Evolutionary conservation across 2,329 filamentous ascomycete species (phyloP), one percentile per base, ranked within the genome.

Genomic region (Helicocarpus griseus): DNA sequence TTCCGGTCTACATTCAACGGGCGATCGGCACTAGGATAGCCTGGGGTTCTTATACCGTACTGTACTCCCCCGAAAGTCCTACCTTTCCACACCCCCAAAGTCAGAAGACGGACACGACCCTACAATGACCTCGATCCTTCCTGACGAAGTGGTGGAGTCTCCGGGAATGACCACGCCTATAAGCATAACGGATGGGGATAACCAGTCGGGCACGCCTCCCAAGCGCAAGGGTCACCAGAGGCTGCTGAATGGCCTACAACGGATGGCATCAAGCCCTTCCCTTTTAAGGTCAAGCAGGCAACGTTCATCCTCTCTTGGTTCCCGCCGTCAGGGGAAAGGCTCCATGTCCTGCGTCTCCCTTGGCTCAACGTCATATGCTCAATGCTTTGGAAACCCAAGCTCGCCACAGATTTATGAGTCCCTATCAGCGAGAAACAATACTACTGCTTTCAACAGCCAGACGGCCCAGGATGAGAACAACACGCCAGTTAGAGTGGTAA

Each of bases 261-360:
- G 87, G 53, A 91, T 94, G 62, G 84, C 87, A 9, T 95, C 89
- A 0, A 88, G 85, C 5, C 83, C 86, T 1, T 87, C 86, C 14
- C 71, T 95, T 48, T 75, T 78, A 38, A 79, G 79, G 53, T 68
- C 82, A 50, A 78, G 81, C 51, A 80, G 85, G 53, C 73, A 81
- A 24, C 77, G 82, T 51, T 84, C 87, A 5, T 77, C 80, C 53
- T 58, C 55, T 17, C 35, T 50, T 8, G 83, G 80, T 61, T 86
- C 85, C 61, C 81, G 84, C 8, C 83, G 70, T 50, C 71, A 74
- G 55, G 73, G 74, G 17, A 89, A 75, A 72, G 81, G 75, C 3
- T 83, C 81, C 9, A 76, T 83, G 59, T 85, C 81, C 24, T 85
- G 81, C 64, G 77, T 83, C 31, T 83, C 81, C 26, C 70, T 85